Evolutionary conservation across 257 asterid genomes (phyloP).

Genomic region (Haberlea rhodopensis): DNA sequence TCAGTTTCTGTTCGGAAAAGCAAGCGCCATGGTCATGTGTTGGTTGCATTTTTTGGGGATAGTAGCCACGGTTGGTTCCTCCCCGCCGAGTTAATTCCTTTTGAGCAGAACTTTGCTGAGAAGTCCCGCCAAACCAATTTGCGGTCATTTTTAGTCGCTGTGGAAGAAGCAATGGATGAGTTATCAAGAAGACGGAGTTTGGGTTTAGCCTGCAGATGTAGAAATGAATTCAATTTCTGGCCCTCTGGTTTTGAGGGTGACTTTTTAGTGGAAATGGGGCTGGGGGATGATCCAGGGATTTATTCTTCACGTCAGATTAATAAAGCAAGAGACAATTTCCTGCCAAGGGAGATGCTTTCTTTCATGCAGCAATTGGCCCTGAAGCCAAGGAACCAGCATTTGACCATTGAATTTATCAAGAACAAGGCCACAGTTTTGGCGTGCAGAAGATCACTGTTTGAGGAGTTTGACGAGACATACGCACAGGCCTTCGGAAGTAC

Average conservation of each 20-base stretch:
- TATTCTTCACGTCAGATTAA: conserved; percentile 62
- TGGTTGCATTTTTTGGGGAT: conserved; percentile 96
- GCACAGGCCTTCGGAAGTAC: conserved; percentile 84
- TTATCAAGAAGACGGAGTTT: conserved; percentile 60
- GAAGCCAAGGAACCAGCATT: conserved; percentile 44
- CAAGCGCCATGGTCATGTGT: conserved; percentile 68
- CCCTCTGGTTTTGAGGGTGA: conserved; percentile 52
- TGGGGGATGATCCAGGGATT: conserved; percentile 48
- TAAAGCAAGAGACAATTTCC: conserved; percentile 61
- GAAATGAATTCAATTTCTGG: conserved; percentile 59
- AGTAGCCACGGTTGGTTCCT: conserved; percentile 95
- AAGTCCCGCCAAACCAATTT: conserved; percentile 66
- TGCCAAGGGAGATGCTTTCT: conserved; percentile 53
- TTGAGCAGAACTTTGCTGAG: conserved; percentile 66
- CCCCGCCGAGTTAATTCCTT: conserved; percentile 71
- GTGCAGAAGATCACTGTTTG: conserved; percentile 62
- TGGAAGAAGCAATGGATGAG: conserved; percentile 89
- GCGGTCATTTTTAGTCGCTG: conserved; percentile 58
- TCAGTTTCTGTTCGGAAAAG: conserved; percentile 64
- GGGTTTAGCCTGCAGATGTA: conserved; percentile 79
- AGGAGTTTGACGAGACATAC: conserved; percentile 90
- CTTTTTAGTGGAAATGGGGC: conserved; percentile 65
- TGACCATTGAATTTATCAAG: conserved; percentile 48
- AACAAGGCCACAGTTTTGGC: conserved; percentile 68
- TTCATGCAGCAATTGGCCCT: conserved; percentile 55